phyloP scores from a whole-genome alignment of 225 moss, liverwort and hornwort species.

The Antitrichia curtipendula region DNA sequence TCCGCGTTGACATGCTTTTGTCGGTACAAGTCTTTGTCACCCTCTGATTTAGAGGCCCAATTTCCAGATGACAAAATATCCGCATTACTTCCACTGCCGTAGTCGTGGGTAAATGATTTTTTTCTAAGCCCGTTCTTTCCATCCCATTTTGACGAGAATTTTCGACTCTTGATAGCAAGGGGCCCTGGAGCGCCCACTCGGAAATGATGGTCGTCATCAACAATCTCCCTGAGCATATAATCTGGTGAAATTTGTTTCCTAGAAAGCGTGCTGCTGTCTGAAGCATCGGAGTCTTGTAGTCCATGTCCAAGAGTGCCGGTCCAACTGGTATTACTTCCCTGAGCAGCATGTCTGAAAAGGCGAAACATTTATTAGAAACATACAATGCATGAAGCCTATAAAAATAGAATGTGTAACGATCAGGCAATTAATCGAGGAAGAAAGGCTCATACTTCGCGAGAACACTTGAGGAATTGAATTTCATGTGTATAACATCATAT shows the following conservation, averaged over 20 bases:
- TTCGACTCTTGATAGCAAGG: conserved; percentile 10
- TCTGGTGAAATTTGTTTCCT: neutral
- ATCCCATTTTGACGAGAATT: conserved; percentile 9
- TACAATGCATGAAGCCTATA: neutral
- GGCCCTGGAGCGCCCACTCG: neutral
- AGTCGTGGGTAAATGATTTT: neutral
- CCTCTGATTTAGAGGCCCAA: neutral
- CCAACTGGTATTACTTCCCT: neutral
- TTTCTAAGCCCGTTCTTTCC: neutral
- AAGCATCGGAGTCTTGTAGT: neutral
- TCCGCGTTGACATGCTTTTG: neutral
- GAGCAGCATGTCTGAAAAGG: conserved; percentile 1
- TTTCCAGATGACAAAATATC: neutral
- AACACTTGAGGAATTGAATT: neutral
- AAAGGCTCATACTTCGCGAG: neutral
- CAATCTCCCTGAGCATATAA: neutral
- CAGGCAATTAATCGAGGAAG: neutral
- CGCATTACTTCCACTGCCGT: neutral
- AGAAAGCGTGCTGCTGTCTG: neutral
- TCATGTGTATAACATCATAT: neutral
- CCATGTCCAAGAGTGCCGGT: neutral
- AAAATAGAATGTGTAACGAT: neutral
- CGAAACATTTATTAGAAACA: neutral
- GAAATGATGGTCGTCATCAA: neutral
- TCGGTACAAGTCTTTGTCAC: neutral